Conservation (phyloP, 805 yeast species). For the Candida vaughaniae region DNA sequence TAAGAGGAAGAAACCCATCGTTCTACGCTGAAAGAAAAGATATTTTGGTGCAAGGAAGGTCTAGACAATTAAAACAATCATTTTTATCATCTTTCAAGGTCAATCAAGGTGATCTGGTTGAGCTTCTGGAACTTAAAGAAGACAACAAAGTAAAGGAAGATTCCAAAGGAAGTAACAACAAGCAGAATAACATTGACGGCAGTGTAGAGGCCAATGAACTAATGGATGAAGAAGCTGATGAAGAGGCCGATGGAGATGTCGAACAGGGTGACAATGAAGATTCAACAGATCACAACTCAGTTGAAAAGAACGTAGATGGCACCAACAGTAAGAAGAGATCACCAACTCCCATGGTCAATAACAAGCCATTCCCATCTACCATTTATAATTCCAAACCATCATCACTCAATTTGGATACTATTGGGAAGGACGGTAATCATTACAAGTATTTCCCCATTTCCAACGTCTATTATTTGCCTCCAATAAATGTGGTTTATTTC, state of each 20-base stretch:
- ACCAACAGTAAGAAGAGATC: neutral
- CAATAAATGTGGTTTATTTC: conserved; percentile 54
- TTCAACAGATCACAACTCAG: neutral
- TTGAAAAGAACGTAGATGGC: neutral
- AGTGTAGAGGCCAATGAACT: conserved; percentile 13
- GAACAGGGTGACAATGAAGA: neutral
- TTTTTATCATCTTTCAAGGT: conserved; percentile 1
- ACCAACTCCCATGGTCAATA: neutral
- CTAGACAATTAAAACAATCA: conserved; percentile 6
- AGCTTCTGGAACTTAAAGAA: neutral
- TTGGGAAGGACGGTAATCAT: conserved; percentile 9
- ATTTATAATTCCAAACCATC: conserved; percentile 3
- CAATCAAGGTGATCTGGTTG: neutral
- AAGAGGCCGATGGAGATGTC: neutral
- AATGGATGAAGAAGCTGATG: conserved; percentile 9
- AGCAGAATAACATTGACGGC: neutral
- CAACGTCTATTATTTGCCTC: conserved; percentile 51
- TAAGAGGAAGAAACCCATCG: conserved; percentile 62
- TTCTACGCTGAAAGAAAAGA: conserved; percentile 56
- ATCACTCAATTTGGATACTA: conserved; percentile 4
- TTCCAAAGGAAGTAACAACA: neutral
- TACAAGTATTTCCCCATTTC: conserved; percentile 54
- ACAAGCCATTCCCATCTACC: conserved; percentile 3
- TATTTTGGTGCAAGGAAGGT: conserved; percentile 35
- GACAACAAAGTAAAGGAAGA: neutral